Percentiles rank a stretch among this genome's conserved stretches.
These are phyloP conservation scores for Cubamyces lactineus DNA, from an alignment of 768 basidiomycete species.

Conservation along the genomic window DNA sequence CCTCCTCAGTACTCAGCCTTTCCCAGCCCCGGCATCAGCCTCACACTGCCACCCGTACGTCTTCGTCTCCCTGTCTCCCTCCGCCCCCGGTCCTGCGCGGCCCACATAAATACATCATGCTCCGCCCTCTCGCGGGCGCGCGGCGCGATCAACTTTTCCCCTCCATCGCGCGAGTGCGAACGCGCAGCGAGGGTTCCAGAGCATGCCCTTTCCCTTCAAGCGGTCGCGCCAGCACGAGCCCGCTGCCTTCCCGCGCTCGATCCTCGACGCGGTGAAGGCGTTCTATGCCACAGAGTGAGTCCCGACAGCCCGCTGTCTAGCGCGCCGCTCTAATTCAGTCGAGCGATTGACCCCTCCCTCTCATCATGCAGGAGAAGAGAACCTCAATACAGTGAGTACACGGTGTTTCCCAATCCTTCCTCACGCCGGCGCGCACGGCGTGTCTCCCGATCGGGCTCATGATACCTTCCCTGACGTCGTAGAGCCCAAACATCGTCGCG, in stretches of 20 bases:
- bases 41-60: conserved; percentile 25
- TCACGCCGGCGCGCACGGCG: too few relatives aligned
- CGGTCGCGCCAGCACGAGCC: conserved; percentile 50
- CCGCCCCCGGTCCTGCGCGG: conserved; percentile 21
- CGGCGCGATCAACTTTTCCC: conserved; percentile 18
- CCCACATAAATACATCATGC: conserved; percentile 26
- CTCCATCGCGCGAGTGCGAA: conserved; percentile 13
- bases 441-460: not conserved
- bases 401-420: not conserved
- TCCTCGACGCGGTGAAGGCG: conserved; percentile 41
- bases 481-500: conserved; percentile 19
- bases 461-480: conserved; percentile 7
- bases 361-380: conserved; percentile 24
- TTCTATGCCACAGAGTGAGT: conserved; percentile 29
- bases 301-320: not conserved
- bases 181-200: conserved; percentile 9
- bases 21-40: conserved; percentile 18
- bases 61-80: conserved; percentile 18
- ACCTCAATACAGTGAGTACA: conserved; percentile 23
- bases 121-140: conserved; percentile 17
- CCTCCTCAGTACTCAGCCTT: not conserved
- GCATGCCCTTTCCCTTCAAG: conserved; percentile 48
- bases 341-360: conserved; percentile 9
- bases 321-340: conserved; percentile 8
- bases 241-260: conserved; percentile 50